These are phyloP conservation scores for Trametes versicolor DNA, from an alignment of 1,284 basidiomycete genomes.

Conservation along the genomic window DNA sequence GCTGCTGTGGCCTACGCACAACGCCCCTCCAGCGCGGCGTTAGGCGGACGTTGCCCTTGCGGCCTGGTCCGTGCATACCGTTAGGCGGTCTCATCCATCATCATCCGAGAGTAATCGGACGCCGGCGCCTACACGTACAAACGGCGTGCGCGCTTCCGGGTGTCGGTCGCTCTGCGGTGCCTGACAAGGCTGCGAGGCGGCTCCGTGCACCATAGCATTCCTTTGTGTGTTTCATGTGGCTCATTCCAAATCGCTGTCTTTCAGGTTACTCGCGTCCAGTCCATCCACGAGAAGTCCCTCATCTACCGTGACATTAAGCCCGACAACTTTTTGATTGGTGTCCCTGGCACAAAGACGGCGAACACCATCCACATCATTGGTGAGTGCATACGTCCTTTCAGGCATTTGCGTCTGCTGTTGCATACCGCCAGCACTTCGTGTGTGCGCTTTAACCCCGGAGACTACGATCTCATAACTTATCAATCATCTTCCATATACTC, in stretches of 20 bases:
- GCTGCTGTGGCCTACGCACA: background rate
- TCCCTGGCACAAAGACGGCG: slow-evolving; percentile 91
- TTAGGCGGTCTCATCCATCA: slow-evolving; percentile 21
- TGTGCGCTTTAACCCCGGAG: background rate
- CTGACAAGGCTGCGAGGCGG: background rate
- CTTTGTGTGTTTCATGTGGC: slow-evolving; percentile 2
- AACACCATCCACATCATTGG: slow-evolving; percentile 94
- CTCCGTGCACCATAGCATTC: background rate
- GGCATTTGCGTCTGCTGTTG: background rate
- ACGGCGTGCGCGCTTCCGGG: slow-evolving; percentile 26
- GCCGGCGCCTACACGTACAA: slow-evolving; percentile 25
- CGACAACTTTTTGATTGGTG: slow-evolving; percentile 98
- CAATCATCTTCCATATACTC: background rate
- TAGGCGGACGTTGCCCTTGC: slow-evolving; percentile 12
- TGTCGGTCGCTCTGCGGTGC: slow-evolving; percentile 9
- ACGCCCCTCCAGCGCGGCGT: slow-evolving; percentile 5
- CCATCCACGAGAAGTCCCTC: slow-evolving; percentile 97
- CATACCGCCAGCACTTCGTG: background rate
- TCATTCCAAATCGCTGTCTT: background rate
- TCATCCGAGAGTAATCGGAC: slow-evolving; percentile 26
- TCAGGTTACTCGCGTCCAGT: slow-evolving; percentile 95
- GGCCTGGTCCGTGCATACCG: slow-evolving; percentile 21
- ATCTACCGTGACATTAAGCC: slow-evolving; percentile 99
- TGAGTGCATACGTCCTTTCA: slow-evolving; percentile 45
- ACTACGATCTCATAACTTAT: background rate